Evolutionary conservation across 108 stramenopile genomes (phyloP), one percentile per base, ranked within the genome.

Genomic region (Conticribra guillardii): DNA sequence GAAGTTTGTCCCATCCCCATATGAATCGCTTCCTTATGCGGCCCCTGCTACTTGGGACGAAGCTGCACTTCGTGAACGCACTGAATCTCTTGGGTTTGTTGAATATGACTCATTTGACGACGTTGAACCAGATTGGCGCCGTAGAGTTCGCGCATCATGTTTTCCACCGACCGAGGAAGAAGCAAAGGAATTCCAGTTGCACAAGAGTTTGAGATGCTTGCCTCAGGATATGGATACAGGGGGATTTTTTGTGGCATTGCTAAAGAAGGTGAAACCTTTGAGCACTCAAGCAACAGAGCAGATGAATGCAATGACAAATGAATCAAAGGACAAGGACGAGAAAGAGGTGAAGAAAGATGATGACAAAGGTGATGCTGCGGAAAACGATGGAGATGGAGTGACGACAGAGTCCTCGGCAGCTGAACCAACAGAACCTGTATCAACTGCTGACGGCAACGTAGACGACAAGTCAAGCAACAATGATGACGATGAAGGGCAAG

Each of bases 191-290:
- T 84, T 94, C 56, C 52, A 96, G 52, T 74, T 98, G 46, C 84
- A 98, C 29, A 78, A 86, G 33, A 98, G 98, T 79, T 82, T 98
- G 82, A 89, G 99, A 44, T 84, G 91, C 69, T 71, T 97, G 37
- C 97, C 99, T 0, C 97, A 99, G 59, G 98, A 99, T 66, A 93
- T 95, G 86, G 90, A 99, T 65, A 98, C 97, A 0, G 97, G 98
- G 46, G 99, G 98, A 4, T 99, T 99, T 76, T 99, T 99, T 70
- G 95, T 99, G 50, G 91, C 96, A 1, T 70, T 98, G 7, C 75
- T 99, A 22, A 83, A 81, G 54, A 98, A 98, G 74, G 80, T 88
- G 33, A 84, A 82, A n/a, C 88, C 91, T 18, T 64, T 92, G 45
- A 85, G 84, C 61, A 63, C 60, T 28, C 54, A 49, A 68, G 74